Conservation (phyloP, 345 rosid genomes). For the Kernera saxatilis region DNA sequence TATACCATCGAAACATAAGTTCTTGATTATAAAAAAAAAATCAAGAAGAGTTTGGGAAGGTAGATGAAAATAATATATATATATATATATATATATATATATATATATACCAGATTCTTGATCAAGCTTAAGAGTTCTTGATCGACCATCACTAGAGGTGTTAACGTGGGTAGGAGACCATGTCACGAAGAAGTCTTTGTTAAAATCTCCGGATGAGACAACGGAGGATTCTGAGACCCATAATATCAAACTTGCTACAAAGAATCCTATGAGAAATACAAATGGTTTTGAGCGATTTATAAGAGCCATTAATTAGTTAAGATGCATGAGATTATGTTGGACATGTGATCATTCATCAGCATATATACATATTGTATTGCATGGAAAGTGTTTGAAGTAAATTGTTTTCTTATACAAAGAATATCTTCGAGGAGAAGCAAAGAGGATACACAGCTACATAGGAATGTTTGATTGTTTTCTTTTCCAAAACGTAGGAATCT, state of each 20-base stretch:
- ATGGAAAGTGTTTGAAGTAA: constrained; percentile 22
- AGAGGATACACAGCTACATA: not conserved
- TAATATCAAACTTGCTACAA: constrained; percentile 24
- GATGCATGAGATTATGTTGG: constrained; percentile 1
- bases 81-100: no score
- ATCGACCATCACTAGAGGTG: constrained; percentile 59
- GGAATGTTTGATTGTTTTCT: constrained; percentile 1
- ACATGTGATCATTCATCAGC: not conserved
- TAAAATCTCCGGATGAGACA: constrained; percentile 59
- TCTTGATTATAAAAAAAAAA: not conserved
- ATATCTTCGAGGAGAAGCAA: constrained; percentile 29
- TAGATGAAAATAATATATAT: not conserved
- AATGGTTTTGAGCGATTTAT: constrained; percentile 23
- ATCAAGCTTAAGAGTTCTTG: constrained; percentile 68
- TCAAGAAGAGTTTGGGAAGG: not conserved
- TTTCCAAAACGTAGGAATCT: constrained; percentile 4
- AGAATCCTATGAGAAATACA: constrained; percentile 17
- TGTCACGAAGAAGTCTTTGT: constrained; percentile 56
- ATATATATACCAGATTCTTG: constrained; percentile 79
- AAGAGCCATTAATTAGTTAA: not conserved
- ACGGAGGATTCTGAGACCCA: constrained; percentile 44
- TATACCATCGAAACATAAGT: not conserved
- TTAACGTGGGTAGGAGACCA: constrained; percentile 78
- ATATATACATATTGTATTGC: constrained; percentile 31
- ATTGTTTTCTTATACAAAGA: constrained; percentile 14